Conservation (phyloP, 164 flowering plant species). For the Magnolia changhungtana region DNA sequence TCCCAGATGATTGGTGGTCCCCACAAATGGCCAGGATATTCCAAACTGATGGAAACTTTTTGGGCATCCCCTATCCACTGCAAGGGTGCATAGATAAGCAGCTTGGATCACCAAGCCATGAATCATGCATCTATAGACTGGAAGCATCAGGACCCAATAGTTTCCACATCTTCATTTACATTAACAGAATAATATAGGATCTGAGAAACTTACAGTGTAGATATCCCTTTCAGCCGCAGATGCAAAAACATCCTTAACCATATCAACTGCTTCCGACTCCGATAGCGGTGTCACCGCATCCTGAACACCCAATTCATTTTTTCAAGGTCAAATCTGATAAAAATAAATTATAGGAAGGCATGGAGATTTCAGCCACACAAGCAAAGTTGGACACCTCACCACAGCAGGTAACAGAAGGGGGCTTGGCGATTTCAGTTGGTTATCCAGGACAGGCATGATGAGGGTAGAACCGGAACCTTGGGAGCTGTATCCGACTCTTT, state of each 20-base stretch:
- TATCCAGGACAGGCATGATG: conserved; percentile 89
- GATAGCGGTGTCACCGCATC: conserved; percentile 93
- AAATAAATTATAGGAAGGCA: neutral
- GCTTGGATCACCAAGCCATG: neutral
- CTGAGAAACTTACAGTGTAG: conserved; percentile 65
- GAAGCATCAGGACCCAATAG: too few relatives aligned
- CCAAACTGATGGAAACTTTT: neutral
- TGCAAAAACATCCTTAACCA: conserved; percentile 91
- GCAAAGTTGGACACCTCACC: conserved; percentile 33
- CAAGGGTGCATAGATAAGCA: neutral
- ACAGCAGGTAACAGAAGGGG: conserved; percentile 81
- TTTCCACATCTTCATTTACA: neutral
- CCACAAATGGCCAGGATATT: neutral
- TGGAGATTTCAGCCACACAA: neutral
- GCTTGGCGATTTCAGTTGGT: conserved; percentile 95
- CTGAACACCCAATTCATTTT: conserved; percentile 29
- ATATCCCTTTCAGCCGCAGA: conserved; percentile 98
- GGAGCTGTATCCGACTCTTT: conserved; percentile 89
- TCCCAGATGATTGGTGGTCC: neutral
- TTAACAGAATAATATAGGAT: neutral
- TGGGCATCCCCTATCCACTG: neutral
- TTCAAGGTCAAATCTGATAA: neutral
- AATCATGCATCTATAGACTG: neutral
- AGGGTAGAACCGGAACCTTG: conserved; percentile 97
- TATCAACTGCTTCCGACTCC: conserved; percentile 80